These are phyloP conservation scores for Ophiostoma triangulosporum DNA, from an alignment of 2,329 filamentous ascomycete genomes.

Conservation along the genomic window DNA sequence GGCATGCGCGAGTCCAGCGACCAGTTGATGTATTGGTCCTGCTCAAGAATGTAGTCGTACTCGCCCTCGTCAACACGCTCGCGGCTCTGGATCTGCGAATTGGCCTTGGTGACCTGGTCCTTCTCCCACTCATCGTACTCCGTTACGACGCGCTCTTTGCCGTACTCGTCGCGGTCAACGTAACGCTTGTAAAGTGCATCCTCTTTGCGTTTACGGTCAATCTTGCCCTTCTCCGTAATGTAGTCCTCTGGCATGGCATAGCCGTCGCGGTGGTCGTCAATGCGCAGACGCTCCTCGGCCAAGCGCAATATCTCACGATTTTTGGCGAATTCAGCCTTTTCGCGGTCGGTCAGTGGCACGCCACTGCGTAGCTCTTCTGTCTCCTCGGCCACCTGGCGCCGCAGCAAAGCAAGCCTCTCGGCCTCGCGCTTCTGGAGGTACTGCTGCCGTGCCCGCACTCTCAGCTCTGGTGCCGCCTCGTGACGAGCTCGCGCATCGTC, in stretches of 20 bases:
- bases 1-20: conserved; percentile 59
- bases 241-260: conserved; percentile 92
- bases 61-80: conserved; percentile 68
- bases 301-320: conserved; percentile 72
- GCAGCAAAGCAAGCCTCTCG: conserved; percentile 71
- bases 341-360: conserved; percentile 57
- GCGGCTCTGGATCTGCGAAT: conserved; percentile 63
- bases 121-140: conserved; percentile 95
- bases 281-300: conserved; percentile 70
- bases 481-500: conserved; percentile 54
- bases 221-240: conserved; percentile 83
- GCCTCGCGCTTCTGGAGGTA: conserved; percentile 88
- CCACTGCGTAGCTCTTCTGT: conserved; percentile 67
- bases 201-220: conserved; percentile 75
- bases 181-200: conserved; percentile 84
- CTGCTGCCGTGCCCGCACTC: conserved; percentile 74
- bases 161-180: conserved; percentile 74
- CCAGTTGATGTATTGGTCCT: conserved; percentile 77
- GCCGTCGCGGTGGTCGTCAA: conserved; percentile 85
- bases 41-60: conserved; percentile 89
- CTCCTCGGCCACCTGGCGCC: conserved; percentile 84
- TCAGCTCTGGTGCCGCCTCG: conserved; percentile 65
- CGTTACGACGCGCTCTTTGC: conserved; percentile 78
- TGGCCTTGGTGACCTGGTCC: conserved; percentile 78
- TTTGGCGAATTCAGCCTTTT: conserved; percentile 77